These are phyloP conservation scores for Phytophthora colocasiae DNA, from an alignment of 352 stramenopile genomes.

Conservation along the genomic window DNA sequence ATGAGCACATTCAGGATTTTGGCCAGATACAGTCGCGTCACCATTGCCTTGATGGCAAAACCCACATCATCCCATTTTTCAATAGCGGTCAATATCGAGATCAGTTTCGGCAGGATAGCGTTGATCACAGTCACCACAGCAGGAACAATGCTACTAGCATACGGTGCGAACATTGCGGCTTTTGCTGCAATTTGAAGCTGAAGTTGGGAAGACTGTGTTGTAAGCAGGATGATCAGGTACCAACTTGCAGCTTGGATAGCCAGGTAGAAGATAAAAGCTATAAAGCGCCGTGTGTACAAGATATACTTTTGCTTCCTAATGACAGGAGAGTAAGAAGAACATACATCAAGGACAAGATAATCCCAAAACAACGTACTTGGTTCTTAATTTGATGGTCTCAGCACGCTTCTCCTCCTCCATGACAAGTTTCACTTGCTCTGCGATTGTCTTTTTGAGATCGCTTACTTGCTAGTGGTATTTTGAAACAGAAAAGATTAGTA, in stretches of 20 bases:
- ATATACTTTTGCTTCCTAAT: slow-evolving; percentile 59
- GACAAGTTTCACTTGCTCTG: slow-evolving; percentile 64
- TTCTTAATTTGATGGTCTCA: slow-evolving; percentile 57
- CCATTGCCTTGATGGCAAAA: slow-evolving; percentile 86
- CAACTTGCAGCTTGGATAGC: slow-evolving; percentile 68
- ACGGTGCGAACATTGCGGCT: slow-evolving; percentile 53
- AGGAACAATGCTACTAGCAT: slow-evolving; percentile 72
- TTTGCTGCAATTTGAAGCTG: slow-evolving; percentile 51
- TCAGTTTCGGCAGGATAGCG: slow-evolving; percentile 65
- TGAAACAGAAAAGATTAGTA: no score
- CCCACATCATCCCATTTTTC: slow-evolving; percentile 84
- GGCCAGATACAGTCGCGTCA: slow-evolving; percentile 81
- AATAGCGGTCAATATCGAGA: slow-evolving; percentile 67
- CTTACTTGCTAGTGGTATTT: slow-evolving; percentile 50
- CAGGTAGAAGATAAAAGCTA: slow-evolving; percentile 68
- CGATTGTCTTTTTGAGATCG: slow-evolving; percentile 64
- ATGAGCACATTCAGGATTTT: slow-evolving; percentile 88
- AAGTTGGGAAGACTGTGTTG: slow-evolving; percentile 70
- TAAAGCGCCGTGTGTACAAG: slow-evolving; percentile 56
- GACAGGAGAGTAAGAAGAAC: neutral
- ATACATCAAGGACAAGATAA: neutral
- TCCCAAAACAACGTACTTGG: slow-evolving; percentile 36
- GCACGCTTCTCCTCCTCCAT: slow-evolving; percentile 64
- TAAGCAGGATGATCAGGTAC: slow-evolving; percentile 80
- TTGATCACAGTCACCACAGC: slow-evolving; percentile 82